Percentiles rank a stretch among this genome's conserved stretches.
Evolutionary conservation across 148 eudicot genomes (phyloP).

Genomic region (Chenopodium album): DNA sequence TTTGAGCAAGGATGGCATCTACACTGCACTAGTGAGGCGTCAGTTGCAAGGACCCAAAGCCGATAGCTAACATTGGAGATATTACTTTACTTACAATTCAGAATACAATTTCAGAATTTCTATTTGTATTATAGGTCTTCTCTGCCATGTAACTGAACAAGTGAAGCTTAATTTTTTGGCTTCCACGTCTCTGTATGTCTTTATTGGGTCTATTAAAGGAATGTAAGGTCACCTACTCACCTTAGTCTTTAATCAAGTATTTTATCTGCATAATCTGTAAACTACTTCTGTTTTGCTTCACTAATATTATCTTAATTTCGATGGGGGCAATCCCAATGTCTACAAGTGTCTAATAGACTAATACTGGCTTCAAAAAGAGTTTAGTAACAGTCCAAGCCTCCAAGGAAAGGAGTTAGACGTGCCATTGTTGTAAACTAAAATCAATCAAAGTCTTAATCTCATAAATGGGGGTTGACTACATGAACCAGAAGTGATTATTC

Average conservation of each 20-base stretch:
- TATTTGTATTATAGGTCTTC: not conserved
- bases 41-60: slow-evolving; percentile 71
- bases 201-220: not conserved
- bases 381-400: not conserved
- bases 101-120: not conserved
- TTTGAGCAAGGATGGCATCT: slow-evolving; percentile 60
- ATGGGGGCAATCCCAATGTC: not conserved
- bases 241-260: not conserved
- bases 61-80: slow-evolving; percentile 29
- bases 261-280: not conserved
- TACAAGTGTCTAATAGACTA: not conserved
- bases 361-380: not conserved
- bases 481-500: too few relatives aligned
- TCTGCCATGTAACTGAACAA: not conserved
- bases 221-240: not conserved
- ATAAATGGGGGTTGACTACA: too few relatives aligned
- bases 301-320: not conserved
- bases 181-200: not conserved
- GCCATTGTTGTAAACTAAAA: too few relatives aligned
- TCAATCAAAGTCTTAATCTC: too few relatives aligned
- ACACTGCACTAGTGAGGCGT: slow-evolving; percentile 78
- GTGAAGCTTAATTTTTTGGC: not conserved
- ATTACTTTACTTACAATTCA: not conserved
- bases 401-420: too few relatives aligned
- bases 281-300: not conserved